Evolutionary conservation across 345 rosid genomes (phyloP).

Genomic region (Ceriops zippeliana): DNA sequence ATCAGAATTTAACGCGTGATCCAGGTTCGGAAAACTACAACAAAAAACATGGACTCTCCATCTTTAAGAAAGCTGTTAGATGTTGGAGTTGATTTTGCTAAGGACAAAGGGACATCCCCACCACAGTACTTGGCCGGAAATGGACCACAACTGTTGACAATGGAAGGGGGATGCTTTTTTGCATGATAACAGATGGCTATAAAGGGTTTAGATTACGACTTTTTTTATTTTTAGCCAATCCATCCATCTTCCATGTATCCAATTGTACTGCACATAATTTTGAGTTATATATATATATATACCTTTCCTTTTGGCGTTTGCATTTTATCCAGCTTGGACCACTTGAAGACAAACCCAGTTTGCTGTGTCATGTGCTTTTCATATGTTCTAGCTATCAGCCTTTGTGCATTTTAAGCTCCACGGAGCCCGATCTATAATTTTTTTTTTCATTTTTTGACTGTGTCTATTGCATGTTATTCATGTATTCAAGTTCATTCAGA

Average conservation of each 20-base stretch:
- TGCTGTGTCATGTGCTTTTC: not conserved
- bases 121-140: slow-evolving; percentile 5
- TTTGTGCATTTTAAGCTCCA: not conserved
- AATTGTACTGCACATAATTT: not conserved
- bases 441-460: not conserved
- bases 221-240: not conserved
- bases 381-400: too few relatives aligned
- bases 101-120: slow-evolving; percentile 1
- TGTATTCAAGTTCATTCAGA: too few relatives aligned
- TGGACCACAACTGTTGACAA: slow-evolving; percentile 16
- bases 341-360: not conserved
- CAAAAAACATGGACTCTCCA: not conserved
- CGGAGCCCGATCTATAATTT: not conserved
- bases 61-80: not conserved
- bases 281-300: not conserved
- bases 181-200: slow-evolving; percentile 16
- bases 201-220: slow-evolving; percentile 8
- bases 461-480: too few relatives aligned
- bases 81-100: slow-evolving; percentile 8
- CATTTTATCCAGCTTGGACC: not conserved
- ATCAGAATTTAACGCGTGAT: not conserved
- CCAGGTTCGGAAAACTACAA: not conserved
- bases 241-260: not conserved
- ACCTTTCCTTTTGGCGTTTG: not conserved
- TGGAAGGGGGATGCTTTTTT: not conserved